These are phyloP conservation scores for Omphalotus olearius DNA, from an alignment of 1,284 basidiomycete species.

Conservation along the genomic window DNA sequence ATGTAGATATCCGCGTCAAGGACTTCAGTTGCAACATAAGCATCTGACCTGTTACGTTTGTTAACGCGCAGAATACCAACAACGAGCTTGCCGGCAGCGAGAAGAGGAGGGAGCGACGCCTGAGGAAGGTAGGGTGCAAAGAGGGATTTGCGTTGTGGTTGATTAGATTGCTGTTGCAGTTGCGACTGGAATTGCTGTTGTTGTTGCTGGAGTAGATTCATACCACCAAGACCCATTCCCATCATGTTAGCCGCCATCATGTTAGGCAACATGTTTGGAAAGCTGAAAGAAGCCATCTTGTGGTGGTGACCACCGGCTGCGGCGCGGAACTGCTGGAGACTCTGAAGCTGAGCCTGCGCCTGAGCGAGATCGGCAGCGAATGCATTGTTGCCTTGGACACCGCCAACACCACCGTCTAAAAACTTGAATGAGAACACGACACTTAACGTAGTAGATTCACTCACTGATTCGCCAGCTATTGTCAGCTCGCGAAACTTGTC, in stretches of 20 bases:
- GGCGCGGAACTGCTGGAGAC: conserved; percentile 95
- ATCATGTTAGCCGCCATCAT: conserved; percentile 95
- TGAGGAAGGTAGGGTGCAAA: conserved; percentile 99
- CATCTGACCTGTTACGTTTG: conserved; percentile 98
- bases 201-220: conserved; percentile 80
- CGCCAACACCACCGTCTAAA: conserved; percentile 70
- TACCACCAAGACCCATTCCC: conserved; percentile 78
- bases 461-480: conserved; percentile 86
- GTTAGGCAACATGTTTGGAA: conserved; percentile 95
- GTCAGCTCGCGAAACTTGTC: conserved; percentile 73
- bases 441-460: conserved; percentile 25
- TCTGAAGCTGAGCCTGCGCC: conserved; percentile 95
- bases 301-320: conserved; percentile 93
- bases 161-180: conserved; percentile 83
- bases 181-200: conserved; percentile 90
- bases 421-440: conserved; percentile 3
- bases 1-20: conserved; percentile 99
- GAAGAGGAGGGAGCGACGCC: conserved; percentile 92
- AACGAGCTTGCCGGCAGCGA: conserved; percentile 97
- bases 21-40: conserved; percentile 99
- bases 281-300: conserved; percentile 96
- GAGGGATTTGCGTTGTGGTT: conserved; percentile 95
- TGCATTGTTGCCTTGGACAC: conserved; percentile 57
- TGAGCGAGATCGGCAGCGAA: conserved; percentile 84
- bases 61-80: conserved; percentile 97